phyloP scores from a whole-genome alignment of 1,139 yeast species.

The Suhomyces choctaworum region DNA sequence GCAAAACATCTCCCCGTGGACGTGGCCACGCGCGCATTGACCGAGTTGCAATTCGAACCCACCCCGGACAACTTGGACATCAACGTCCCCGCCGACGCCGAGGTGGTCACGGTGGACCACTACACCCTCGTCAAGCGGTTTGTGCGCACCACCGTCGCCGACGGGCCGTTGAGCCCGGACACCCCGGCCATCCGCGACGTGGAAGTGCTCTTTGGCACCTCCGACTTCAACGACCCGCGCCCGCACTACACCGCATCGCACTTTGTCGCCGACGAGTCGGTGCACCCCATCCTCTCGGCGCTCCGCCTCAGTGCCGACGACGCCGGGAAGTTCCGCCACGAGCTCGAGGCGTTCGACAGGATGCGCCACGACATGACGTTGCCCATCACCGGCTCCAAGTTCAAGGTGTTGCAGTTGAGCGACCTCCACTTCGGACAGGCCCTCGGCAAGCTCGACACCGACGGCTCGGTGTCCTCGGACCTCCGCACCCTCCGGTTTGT shows the following conservation, averaged over 20 bases:
- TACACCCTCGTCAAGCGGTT: conserved; percentile 11
- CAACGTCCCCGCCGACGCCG: conserved; percentile 2
- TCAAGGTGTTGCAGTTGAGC: conserved; percentile 40
- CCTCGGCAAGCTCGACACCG: conserved; percentile 24
- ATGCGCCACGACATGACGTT: conserved; percentile 7
- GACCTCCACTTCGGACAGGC: conserved; percentile 44
- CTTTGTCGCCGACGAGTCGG: conserved; percentile 4
- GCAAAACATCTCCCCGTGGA: conserved; percentile 14
- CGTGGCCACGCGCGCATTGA: conserved; percentile 16
- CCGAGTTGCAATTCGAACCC: conserved; percentile 16
- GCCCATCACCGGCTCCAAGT: conserved; percentile 15
- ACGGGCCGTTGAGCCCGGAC: conserved; percentile 11
- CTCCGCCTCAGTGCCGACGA: conserved; percentile 12
- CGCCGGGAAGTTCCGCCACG: conserved; percentile 6
- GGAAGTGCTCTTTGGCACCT: conserved; percentile 29
- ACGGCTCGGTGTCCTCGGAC: conserved; percentile 30
- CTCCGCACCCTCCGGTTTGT: conserved; percentile 32
- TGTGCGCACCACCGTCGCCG: conserved; percentile 12
- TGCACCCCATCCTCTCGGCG: conserved; percentile 15
- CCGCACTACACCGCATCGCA: conserved; percentile 13
- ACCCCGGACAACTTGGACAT: background rate
- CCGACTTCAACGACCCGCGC: conserved; percentile 23
- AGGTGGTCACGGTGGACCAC: conserved; percentile 7
- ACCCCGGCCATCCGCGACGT: conserved; percentile 22
- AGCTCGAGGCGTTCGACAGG: conserved; percentile 9